phyloP scores from a whole-genome alignment of 2,329 filamentous ascomycete genomes.

The Aspergillus uvarum region DNA sequence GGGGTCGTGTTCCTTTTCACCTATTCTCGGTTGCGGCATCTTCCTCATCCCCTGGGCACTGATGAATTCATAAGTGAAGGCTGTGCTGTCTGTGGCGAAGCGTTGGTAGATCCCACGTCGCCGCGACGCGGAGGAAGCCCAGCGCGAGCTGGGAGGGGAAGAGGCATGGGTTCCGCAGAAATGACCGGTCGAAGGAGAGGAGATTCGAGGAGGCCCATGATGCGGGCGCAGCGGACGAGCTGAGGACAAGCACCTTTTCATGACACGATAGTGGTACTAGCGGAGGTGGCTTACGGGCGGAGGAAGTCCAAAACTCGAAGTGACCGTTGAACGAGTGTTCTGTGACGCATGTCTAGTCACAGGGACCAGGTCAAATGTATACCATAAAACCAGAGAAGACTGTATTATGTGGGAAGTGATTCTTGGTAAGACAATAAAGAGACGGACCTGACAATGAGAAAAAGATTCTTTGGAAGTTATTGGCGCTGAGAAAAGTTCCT shows the following conservation, averaged over 20 bases:
- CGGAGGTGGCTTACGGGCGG: slow-evolving; percentile 25
- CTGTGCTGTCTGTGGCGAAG: slow-evolving; percentile 15
- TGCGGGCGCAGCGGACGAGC: slow-evolving; percentile 37
- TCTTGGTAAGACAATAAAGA: neutral
- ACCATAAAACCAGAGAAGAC: neutral
- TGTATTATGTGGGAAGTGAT: neutral
- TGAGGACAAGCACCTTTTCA: slow-evolving; percentile 42
- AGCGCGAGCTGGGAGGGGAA: slow-evolving; percentile 8
- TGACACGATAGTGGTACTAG: slow-evolving; percentile 38
- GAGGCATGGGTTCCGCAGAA: slow-evolving; percentile 8
- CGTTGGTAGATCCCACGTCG: slow-evolving; percentile 24
- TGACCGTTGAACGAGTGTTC: slow-evolving; percentile 20
- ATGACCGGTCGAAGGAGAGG: slow-evolving; percentile 8
- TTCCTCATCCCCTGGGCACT: slow-evolving; percentile 12
- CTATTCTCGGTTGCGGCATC: slow-evolving; percentile 19
- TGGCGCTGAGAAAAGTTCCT: neutral
- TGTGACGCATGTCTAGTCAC: slow-evolving; percentile 30
- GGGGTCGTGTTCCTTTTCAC: slow-evolving; percentile 18
- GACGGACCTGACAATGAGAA: neutral
- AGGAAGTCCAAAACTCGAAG: slow-evolving; percentile 32
- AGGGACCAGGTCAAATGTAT: neutral
- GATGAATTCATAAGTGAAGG: slow-evolving; percentile 23
- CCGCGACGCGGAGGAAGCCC: slow-evolving; percentile 14
- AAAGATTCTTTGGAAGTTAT: slow-evolving; percentile 4
- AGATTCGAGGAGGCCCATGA: slow-evolving; percentile 26